Conservation (phyloP, 768 basidiomycete genomes). For the Steccherinum ochraceum region DNA sequence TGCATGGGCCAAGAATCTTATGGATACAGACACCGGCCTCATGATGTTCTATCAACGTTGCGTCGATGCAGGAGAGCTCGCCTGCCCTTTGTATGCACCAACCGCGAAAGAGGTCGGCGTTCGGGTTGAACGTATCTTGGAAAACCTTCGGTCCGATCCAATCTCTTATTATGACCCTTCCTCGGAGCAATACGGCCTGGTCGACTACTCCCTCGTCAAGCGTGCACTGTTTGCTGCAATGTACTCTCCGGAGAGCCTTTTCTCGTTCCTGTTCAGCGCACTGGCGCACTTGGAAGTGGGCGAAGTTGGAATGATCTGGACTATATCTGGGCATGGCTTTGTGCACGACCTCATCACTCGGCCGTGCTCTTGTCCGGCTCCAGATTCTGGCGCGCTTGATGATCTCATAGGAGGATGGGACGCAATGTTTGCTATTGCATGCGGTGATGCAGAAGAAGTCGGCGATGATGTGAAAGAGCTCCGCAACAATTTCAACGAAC, state of each 20-base stretch:
- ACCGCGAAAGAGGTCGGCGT: too few species aligned
- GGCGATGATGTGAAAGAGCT: conserved; percentile 5
- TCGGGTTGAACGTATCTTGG: too few species aligned
- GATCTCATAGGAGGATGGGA: too few species aligned
- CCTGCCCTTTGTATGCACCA: too few species aligned
- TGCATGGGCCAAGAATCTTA: too few species aligned
- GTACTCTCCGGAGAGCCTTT: conserved; percentile 2
- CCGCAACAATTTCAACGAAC: not conserved
- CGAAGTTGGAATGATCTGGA: not conserved
- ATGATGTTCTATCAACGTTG: too few species aligned
- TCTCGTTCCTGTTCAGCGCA: not conserved
- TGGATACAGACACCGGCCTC: too few species aligned
- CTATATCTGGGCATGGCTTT: not conserved
- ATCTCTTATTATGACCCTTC: too few species aligned
- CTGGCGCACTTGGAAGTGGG: conserved; percentile 1
- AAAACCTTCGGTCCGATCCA: too few species aligned
- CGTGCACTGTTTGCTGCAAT: not conserved
- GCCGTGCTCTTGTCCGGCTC: not conserved
- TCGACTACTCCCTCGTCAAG: conserved; percentile 7
- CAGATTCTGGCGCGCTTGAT: not conserved
- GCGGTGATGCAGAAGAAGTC: conserved; percentile 9
- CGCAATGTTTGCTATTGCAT: conserved; percentile 11
- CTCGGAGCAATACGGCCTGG: conserved; percentile 8
- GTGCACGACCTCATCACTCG: not conserved
- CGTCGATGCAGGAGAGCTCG: too few species aligned